These are phyloP conservation scores for Pleurotus giganteus DNA, from an alignment of 768 basidiomycete species.

Conservation along the genomic window DNA sequence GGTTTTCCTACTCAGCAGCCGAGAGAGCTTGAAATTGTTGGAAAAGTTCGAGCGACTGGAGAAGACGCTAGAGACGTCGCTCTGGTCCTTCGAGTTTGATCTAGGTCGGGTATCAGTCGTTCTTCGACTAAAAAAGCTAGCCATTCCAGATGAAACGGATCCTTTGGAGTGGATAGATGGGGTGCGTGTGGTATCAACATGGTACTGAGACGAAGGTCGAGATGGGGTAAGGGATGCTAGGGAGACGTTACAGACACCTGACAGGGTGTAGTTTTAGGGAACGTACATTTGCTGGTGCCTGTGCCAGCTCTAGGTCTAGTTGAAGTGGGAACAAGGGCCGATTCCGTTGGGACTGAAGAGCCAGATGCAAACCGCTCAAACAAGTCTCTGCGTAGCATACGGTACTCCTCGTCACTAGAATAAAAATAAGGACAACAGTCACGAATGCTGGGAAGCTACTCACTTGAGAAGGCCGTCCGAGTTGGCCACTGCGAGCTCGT, in stretches of 20 bases:
- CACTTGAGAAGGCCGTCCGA: constrained; percentile 65
- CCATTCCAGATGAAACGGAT: constrained; percentile 28
- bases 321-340: constrained; percentile 25
- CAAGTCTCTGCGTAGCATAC: constrained; percentile 63
- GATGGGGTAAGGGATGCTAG: constrained; percentile 10
- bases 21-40: constrained; percentile 22
- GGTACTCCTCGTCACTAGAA: constrained; percentile 70
- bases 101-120: constrained; percentile 9
- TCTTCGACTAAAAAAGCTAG: constrained; percentile 35
- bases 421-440: not conserved
- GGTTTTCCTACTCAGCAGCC: constrained; percentile 31
- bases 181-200: constrained; percentile 16
- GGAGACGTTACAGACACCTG: not conserved
- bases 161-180: constrained; percentile 19
- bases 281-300: constrained; percentile 4
- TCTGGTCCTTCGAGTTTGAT: constrained; percentile 7
- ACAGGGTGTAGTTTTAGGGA: not conserved
- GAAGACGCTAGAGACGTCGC: constrained; percentile 18
- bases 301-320: constrained; percentile 4
- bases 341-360: constrained; percentile 26
- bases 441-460: constrained; percentile 17
- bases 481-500: constrained; percentile 68
- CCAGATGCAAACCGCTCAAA: constrained; percentile 56
- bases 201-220: constrained; percentile 5
- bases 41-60: constrained; percentile 16